phyloP scores from a whole-genome alignment of 371 early-diverging fungal genomes.

The Mucor irregularis region DNA sequence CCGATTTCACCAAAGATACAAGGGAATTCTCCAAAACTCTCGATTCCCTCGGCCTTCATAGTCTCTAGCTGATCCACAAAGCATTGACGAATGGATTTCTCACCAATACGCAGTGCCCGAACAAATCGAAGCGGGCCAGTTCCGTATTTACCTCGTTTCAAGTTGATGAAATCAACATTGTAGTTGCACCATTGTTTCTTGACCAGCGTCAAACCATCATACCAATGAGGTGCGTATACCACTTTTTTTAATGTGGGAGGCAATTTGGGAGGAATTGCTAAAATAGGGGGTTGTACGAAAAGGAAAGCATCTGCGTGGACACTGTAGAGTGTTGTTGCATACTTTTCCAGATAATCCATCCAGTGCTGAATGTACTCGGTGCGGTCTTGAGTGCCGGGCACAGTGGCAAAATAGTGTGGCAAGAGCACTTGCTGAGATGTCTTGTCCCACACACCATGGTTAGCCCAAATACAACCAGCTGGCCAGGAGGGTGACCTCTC shows the following conservation, averaged over 20 bases:
- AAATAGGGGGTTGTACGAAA: conserved; percentile 70
- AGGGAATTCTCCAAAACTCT: conserved; percentile 53
- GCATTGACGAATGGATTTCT: conserved; percentile 57
- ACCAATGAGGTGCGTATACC: conserved; percentile 77
- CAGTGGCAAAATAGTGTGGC: conserved; percentile 58
- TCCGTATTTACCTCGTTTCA: conserved; percentile 64
- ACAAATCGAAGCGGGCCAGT: conserved; percentile 49
- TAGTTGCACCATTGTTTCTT: conserved; percentile 69
- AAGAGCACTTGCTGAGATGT: conserved; percentile 27
- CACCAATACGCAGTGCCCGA: conserved; percentile 61
- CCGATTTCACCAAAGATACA: conserved; percentile 67
- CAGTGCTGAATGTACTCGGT: conserved; percentile 55
- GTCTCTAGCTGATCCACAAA: conserved; percentile 61
- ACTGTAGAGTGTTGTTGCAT: conserved; percentile 42
- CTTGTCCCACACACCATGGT: conserved; percentile 69
- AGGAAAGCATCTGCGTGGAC: conserved; percentile 55
- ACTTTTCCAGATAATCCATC: conserved; percentile 54
- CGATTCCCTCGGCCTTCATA: conserved; percentile 54
- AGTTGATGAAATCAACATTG: conserved; percentile 67
- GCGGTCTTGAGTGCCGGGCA: conserved; percentile 46
- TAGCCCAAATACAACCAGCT: conserved; percentile 68
- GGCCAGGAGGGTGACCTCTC: conserved; percentile 29
- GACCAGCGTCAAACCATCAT: conserved; percentile 70
- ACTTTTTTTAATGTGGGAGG: conserved; percentile 46
- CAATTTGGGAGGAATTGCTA: conserved; percentile 57